Base-by-base conservation (phyloP, 2,329 filamentous ascomycete species). In the Fusarium sp. region DNA sequence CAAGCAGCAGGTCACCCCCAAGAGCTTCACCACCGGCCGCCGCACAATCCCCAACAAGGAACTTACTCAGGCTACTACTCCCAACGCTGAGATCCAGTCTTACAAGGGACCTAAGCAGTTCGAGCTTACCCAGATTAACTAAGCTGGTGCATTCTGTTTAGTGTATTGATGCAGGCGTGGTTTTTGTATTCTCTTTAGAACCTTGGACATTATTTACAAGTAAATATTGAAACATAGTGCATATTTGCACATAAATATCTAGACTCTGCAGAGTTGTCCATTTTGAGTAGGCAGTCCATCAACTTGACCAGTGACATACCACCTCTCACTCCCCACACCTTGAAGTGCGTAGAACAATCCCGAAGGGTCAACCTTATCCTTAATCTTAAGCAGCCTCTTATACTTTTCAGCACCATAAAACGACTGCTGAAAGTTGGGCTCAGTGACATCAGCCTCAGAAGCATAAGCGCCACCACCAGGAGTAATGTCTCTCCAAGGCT, bases 61-160 rank as follows among this genome's bases (percentile, higher is more conserved):
- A 22, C 60, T 65, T 16, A 24, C 24, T 22, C 40, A 51, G 16
- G 32, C 60, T 8, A 65, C 40, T 16, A 12, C 22, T 6, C 45
- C 45, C 15, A 78, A 77, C 58, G 77, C 71, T 27, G 54, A 56
- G 45, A 73, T 76, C 43, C 64, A 80, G 75, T 53, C 10, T 51
- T 80, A 80, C 72, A 72, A 53, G 22, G 78, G 78, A 56, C 55
- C 78, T 10, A 43, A 60, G 54, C n/a, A 24, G 12, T 72, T 72
- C 38, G 16, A 51, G n/a, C 32, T 65, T 4, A 47, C 29, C 22
- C 25, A 24, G 22, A 12, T 9, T 16, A 6, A 4, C 6, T 13
- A 27, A 6, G 20, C 24, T 25, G n/a, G 25, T 2, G 0, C 1
- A 6, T 18, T 30, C 7, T 29, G 12, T 6, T 32, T 13, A 6